phyloP scores from a whole-genome alignment of 495 filamentous ascomycete genomes.

The Hyphodiscus hymeniophilus region DNA sequence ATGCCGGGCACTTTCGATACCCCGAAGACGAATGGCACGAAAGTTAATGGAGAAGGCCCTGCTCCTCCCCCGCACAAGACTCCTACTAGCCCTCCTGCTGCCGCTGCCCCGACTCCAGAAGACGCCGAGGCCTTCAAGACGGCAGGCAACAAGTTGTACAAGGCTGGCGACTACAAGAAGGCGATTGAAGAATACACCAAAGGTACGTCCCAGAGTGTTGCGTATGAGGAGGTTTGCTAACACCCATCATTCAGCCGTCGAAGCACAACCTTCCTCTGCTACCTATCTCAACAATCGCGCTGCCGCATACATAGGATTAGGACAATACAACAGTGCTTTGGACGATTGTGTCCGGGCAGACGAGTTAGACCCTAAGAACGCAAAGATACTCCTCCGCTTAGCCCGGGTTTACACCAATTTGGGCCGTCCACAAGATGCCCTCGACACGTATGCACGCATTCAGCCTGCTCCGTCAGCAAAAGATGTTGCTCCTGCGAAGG shows the following conservation, averaged over 20 bases:
- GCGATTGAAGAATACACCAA: conserved; percentile 92
- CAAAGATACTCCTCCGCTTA: conserved; percentile 80
- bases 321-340: conserved; percentile 67
- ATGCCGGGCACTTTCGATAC: conserved; percentile 35
- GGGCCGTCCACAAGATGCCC: conserved; percentile 76
- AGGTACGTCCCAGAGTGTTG: conserved; percentile 43
- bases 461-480: conserved; percentile 69
- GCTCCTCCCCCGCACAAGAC: conserved; percentile 67
- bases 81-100: conserved; percentile 49
- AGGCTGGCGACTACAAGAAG: conserved; percentile 74
- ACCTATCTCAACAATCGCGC: conserved; percentile 95
- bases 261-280: conserved; percentile 65
- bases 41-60: conserved; percentile 45
- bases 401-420: conserved; percentile 82
- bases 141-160: conserved; percentile 93
- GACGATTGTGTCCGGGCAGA: conserved; percentile 76
- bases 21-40: conserved; percentile 32
- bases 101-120: conserved; percentile 39
- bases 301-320: conserved; percentile 82
- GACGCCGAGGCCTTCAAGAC: conserved; percentile 88
- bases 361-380: conserved; percentile 70
- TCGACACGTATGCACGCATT: conserved; percentile 68
- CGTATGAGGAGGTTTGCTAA: neutral
- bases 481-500: conserved; percentile 68
- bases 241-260: conserved; percentile 53